Evolutionary conservation across 768 basidiomycete genomes (phyloP).

Genomic region (Rhizopogon vesiculosus): DNA sequence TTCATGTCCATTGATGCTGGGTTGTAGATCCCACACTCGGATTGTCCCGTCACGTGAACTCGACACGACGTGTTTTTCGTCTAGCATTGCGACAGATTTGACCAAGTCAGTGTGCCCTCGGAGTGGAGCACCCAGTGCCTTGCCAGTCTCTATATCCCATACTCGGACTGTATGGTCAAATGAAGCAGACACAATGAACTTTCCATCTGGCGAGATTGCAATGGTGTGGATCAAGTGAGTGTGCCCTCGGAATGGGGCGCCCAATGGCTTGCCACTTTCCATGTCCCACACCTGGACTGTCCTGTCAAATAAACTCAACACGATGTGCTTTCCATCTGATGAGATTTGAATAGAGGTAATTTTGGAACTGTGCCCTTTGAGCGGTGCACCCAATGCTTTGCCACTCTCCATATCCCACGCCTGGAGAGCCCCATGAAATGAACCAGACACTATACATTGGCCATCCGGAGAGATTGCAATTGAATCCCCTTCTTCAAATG

Average conservation of each 20-base stretch:
- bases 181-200: no score
- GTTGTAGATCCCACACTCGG: neutral
- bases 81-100: neutral
- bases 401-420: constrained; percentile 8
- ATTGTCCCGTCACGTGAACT: neutral
- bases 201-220: no score
- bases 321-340: neutral
- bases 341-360: neutral
- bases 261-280: neutral
- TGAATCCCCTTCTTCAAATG: neutral
- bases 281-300: neutral
- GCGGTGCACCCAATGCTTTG: neutral
- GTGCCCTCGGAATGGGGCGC: no score
- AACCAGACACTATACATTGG: constrained; percentile 1
- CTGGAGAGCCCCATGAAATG: neutral
- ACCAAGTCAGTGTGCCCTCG: neutral
- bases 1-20: neutral
- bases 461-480: constrained; percentile 5
- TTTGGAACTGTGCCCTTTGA: neutral
- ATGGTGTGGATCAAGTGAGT: no score
- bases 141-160: no score
- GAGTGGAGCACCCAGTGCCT: neutral
- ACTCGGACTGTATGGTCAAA: no score
- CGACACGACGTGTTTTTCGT: neutral
- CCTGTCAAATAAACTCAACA: neutral